phyloP scores from a whole-genome alignment of 2,329 filamentous ascomycete species.

The Colletotrichum tabaci region DNA sequence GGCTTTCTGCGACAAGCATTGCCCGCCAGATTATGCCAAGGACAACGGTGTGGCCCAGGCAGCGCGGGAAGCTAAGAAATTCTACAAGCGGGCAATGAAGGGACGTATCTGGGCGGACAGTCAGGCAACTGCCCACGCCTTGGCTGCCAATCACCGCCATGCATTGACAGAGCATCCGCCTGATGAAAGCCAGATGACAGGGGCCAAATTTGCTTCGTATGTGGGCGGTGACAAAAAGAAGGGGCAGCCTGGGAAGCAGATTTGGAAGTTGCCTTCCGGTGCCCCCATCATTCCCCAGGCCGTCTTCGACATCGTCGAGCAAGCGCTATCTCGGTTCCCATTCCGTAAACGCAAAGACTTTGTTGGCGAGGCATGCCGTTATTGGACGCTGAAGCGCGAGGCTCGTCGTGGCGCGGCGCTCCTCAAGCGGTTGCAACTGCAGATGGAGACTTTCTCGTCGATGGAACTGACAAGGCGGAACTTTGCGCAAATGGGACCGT shows the following conservation, averaged over 20 bases:
- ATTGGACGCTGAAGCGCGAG: constrained; percentile 98
- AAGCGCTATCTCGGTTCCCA: constrained; percentile 85
- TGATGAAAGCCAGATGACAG: constrained; percentile 87
- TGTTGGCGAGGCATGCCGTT: constrained; percentile 92
- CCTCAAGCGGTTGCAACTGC: constrained; percentile 91
- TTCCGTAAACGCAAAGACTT: constrained; percentile 91
- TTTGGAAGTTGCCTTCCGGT: constrained; percentile 95
- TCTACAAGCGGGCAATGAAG: constrained; percentile 91
- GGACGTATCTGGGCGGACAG: constrained; percentile 93
- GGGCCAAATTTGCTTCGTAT: constrained; percentile 83
- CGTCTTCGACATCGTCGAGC: constrained; percentile 88
- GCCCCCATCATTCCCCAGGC: constrained; percentile 94
- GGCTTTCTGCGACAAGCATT: constrained; percentile 96
- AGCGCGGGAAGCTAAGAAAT: constrained; percentile 86
- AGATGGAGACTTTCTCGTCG: constrained; percentile 96
- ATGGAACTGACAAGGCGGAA: constrained; percentile 97
- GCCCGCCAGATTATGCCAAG: constrained; percentile 87
- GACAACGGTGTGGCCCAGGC: constrained; percentile 88
- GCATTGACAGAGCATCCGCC: constrained; percentile 77
- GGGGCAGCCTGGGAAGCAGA: constrained; percentile 75
- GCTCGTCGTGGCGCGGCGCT: constrained; percentile 91
- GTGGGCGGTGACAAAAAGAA: constrained; percentile 81
- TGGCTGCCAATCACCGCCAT: constrained; percentile 80
- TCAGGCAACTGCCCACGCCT: constrained; percentile 83
- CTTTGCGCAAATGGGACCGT: constrained; percentile 94